Percentiles rank a stretch among this genome's conserved stretches.
Conservation (phyloP, 2,329 filamentous ascomycete genomes). For the Ceratocystis ficicola region DNA sequence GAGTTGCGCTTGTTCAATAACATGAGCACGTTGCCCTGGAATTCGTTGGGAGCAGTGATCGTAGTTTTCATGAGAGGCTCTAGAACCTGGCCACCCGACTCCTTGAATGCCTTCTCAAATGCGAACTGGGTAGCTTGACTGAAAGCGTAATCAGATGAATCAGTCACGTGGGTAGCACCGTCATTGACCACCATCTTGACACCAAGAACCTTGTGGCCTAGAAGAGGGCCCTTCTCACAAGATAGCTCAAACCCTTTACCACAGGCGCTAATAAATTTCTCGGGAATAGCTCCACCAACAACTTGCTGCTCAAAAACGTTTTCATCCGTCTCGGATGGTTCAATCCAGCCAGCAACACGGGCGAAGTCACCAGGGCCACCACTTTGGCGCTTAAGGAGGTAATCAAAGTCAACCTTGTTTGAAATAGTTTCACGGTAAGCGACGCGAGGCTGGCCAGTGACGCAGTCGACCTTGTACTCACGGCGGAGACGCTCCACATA, state of each 20-base stretch:
- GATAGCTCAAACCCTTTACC: slow-evolving; percentile 83
- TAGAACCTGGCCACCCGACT: slow-evolving; percentile 69
- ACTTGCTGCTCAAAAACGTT: slow-evolving; percentile 84
- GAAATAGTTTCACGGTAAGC: slow-evolving; percentile 93
- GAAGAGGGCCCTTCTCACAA: slow-evolving; percentile 74
- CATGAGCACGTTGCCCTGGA: slow-evolving; percentile 91
- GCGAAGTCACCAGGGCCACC: slow-evolving; percentile 94
- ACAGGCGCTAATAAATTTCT: slow-evolving; percentile 91
- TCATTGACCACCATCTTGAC: slow-evolving; percentile 87
- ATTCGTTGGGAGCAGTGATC: slow-evolving; percentile 90
- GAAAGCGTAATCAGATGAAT: slow-evolving; percentile 95
- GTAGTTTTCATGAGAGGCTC: slow-evolving; percentile 98
- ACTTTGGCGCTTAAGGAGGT: slow-evolving; percentile 85
- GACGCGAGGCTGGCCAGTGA: slow-evolving; percentile 92
- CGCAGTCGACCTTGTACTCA: slow-evolving; percentile 92
- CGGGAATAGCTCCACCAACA: slow-evolving; percentile 77
- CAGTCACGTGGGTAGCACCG: slow-evolving; percentile 91
- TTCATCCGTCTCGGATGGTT: slow-evolving; percentile 59
- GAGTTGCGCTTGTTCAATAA: slow-evolving; percentile 94
- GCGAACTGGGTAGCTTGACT: slow-evolving; percentile 89
- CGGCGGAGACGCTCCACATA: slow-evolving; percentile 94
- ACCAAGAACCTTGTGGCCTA: slow-evolving; percentile 87
- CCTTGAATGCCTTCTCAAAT: slow-evolving; percentile 84
- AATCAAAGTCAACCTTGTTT: slow-evolving; percentile 71
- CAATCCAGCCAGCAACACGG: slow-evolving; percentile 81